Base-by-base conservation (phyloP, 352 stramenopile genomes). In the Phytophthora macrochlamydospora region DNA sequence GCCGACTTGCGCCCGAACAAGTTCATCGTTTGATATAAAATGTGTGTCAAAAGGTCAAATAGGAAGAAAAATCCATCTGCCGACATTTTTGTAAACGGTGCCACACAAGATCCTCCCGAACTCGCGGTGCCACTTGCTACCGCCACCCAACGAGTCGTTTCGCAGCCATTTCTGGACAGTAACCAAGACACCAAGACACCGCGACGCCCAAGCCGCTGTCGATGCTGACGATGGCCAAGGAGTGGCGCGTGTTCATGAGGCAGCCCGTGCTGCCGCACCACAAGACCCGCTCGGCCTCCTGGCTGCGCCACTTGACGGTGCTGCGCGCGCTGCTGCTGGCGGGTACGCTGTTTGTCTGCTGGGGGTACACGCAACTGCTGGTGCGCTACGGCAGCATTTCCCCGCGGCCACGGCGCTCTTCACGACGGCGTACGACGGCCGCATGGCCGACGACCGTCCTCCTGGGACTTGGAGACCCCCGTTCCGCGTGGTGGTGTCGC, bases 1-100 rank as follows among this genome's bases (percentile, higher is more conserved):
- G 89, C 76, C 24, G 80, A 73, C 67, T 95, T 95, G 40, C 87
- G 85, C 2, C 89, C 87, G 61, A 97, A 97, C 64, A 95, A 73
- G 65, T 95, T 95, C 89, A 97, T 97, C 13, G 8, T 45, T 43
- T 13, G 37, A 12, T 24, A 14, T 45, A 13, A 45, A 45, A 14
- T 13, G 38, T 24, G 37, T 13, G 7, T 43, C 37, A 43, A 7
- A 43, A 43, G 37, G 7, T 7, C 37, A 43, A 12, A 7, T 43
- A 43, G 12, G 37, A 12, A 43, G 37, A 43, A 24, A 24, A 24
- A 24, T 24, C 18, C 18, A 24, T 24, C 18, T 24, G 18, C 18
- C 18, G 18, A 24, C 18, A 24, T 24, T 24, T 24, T 24, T 24
- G 18, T 24, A 24, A 24, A 24, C 18, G 18, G 18, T 24, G 18